These are phyloP conservation scores for Oidium heveae DNA, from an alignment of 2,329 filamentous ascomycete species.

Conservation along the genomic window DNA sequence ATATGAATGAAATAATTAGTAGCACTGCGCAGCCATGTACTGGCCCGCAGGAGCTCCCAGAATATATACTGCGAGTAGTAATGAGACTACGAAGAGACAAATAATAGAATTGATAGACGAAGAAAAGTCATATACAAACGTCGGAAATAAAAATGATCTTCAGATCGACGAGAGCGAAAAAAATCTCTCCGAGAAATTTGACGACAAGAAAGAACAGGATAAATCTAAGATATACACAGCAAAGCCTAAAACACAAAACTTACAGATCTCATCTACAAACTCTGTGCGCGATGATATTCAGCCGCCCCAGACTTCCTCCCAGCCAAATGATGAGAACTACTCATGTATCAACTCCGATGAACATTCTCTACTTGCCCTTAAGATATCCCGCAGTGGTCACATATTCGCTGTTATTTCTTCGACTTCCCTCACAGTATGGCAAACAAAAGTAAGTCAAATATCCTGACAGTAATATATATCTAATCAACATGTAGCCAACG, in stretches of 20 bases:
- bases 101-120: constrained; percentile 5
- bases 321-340: constrained; percentile 3
- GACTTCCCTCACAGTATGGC: constrained; percentile 81
- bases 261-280: constrained; percentile 32
- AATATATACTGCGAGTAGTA: constrained; percentile 56
- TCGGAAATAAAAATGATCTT: constrained; percentile 13
- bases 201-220: constrained; percentile 3
- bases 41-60: constrained; percentile 71
- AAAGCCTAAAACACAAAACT: constrained; percentile 30
- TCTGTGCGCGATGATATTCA: constrained; percentile 11
- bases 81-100: constrained; percentile 24
- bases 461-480: constrained; percentile 1
- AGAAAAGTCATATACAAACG: constrained; percentile 13
- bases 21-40: constrained; percentile 39
- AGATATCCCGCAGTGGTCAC: constrained; percentile 55
- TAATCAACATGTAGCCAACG: constrained; percentile 36
- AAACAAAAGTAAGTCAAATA: constrained; percentile 46
- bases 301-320: neutral
- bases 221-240: constrained; percentile 15
- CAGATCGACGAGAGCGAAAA: constrained; percentile 6
- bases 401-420: constrained; percentile 70
- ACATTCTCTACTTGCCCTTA: constrained; percentile 48
- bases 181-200: constrained; percentile 7
- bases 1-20: constrained; percentile 13
- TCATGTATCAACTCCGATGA: constrained; percentile 13